These are phyloP conservation scores for Citrus trifoliata DNA, from an alignment of 345 rosid species.

Conservation along the genomic window DNA sequence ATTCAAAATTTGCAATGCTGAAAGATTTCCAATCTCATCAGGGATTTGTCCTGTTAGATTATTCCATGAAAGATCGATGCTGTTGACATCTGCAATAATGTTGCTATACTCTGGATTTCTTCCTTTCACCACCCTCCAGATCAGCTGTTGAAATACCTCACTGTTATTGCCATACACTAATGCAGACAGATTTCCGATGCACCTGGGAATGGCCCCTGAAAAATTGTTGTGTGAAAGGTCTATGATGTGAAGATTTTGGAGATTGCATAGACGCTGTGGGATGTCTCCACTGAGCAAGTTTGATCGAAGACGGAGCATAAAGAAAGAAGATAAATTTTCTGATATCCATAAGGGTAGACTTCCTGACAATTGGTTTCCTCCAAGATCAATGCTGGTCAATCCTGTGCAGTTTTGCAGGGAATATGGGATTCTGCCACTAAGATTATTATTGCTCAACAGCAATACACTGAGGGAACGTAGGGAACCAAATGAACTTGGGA, in stretches of 20 bases:
- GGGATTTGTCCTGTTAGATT: slow-evolving; percentile 40
- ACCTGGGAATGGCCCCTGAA: slow-evolving; percentile 38
- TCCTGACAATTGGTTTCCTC: slow-evolving; percentile 45
- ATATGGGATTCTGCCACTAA: slow-evolving; percentile 45
- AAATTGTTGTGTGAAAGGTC: slow-evolving; percentile 50
- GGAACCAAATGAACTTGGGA: slow-evolving; percentile 43
- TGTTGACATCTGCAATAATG: slow-evolving; percentile 10
- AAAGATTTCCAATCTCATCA: slow-evolving; percentile 21
- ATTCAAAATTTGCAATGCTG: slow-evolving; percentile 28
- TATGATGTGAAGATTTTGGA: slow-evolving; percentile 38
- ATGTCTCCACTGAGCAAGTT: slow-evolving; percentile 35
- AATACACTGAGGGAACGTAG: slow-evolving; percentile 38
- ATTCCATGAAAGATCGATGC: slow-evolving; percentile 43
- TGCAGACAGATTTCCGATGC: slow-evolving; percentile 43
- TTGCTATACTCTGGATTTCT: slow-evolving; percentile 24
- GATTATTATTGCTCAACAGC: slow-evolving; percentile 41
- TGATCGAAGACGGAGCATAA: slow-evolving; percentile 38
- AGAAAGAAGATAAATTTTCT: slow-evolving; percentile 25
- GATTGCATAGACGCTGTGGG: slow-evolving; percentile 30
- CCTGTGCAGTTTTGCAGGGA: slow-evolving; percentile 45
- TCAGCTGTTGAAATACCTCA: slow-evolving; percentile 31
- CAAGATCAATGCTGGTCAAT: slow-evolving; percentile 46
- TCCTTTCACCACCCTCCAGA: slow-evolving; percentile 33
- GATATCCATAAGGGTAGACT: slow-evolving; percentile 36
- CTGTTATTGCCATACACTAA: slow-evolving; percentile 16